Evolutionary conservation across 441 rosid genomes (phyloP), one percentile per base, ranked within the genome.

Genomic region (Erysimum pusillum): DNA sequence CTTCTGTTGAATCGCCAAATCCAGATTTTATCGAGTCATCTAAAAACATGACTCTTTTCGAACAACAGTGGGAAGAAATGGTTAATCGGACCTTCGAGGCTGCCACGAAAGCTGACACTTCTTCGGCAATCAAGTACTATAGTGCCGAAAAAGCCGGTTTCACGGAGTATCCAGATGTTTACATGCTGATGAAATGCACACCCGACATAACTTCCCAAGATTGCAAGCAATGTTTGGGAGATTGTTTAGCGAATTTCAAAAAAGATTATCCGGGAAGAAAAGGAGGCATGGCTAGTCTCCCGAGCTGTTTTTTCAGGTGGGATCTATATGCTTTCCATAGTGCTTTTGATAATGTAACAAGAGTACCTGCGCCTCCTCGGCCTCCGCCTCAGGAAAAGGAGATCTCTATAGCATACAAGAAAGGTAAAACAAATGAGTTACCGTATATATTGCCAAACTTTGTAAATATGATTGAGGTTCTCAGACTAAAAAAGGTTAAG

Each of bases 241-340:
- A 38, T 13, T 64, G 74, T 14, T 41, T 76, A 3, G 17, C 22
- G 10, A 13, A 35, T 12, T 81, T 35, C 46, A 17, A 44, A 35
- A 18, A 7, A 53, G 69, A 6, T 70, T 34, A n/a, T 38, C 46
- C 46, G 15, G 73, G 62, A 41, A 61, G 44, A 20, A 63, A 45
- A 73, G 83, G 87, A 41, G 85, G 83, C 10, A 25, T 14, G 17
- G 74, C 69, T 59, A 5, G 15, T 58, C n/a, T 14, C 9, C 80
- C 81, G 0, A 84, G 65, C 22, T 84, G 85, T 71, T 5, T 75
- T 52, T 71, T 84, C 65, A 75, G 80, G 12, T 84, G 82, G 83
- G 87, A 83, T 63, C 12, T 81, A 38, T 79, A 44, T 66, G 9
- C 38, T 5, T 83, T 83, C 39, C 57, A 63, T 53, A 32, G 41